Base-by-base conservation (phyloP, 768 basidiomycete species). In the Amanita exitialis region DNA sequence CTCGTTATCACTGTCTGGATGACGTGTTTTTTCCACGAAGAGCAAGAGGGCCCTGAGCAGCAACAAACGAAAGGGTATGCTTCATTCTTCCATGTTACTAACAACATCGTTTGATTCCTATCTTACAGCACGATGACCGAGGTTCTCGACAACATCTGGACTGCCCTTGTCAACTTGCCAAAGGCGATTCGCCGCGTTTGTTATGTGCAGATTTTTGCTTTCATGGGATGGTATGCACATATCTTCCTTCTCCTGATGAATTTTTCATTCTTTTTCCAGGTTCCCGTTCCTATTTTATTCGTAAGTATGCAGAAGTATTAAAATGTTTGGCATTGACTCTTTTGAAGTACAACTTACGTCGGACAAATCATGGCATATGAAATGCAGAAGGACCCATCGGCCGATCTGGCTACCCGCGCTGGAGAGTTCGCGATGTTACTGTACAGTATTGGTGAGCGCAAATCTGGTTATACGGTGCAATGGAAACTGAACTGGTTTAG, bases 231-330 rank as follows among this genome's bases (percentile, higher is more conserved):
- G 90, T 86, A 58, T 25, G 80, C 37, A 46, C 18, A 23, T 20
- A 42, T 37, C 44, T 39, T 20, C 8, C 25, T 15, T 28, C 44
- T 6, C 23, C 32, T 20, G 15, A 4, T 25, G 3, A 6, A 51
- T 37, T 36, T 44, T 47, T 58, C 18, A 47, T 41, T 12, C 23
- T 23, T 51, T 42, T 18, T 37, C 10, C 39, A 86, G 87, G 90
- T 97, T 97, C 61, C 94, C 94, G 1, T 97, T 93, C 72, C 72
- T 96, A 36, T 96, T 97, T 66, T 93, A 91, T 59, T 79, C 89
- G 86, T 86, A 64, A 51, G 81, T 65, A 30, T 38, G 6, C 13
- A 4, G 8, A 46, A 37, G 25, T n/a, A 41, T 27, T 37, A n/a
- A 34, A n/a, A 43, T 50, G 28, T 37, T 20, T 4, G 32, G 25